These are phyloP conservation scores for Fraxinus cuspidata DNA, from an alignment of 257 asterid genomes.

Conservation along the genomic window DNA sequence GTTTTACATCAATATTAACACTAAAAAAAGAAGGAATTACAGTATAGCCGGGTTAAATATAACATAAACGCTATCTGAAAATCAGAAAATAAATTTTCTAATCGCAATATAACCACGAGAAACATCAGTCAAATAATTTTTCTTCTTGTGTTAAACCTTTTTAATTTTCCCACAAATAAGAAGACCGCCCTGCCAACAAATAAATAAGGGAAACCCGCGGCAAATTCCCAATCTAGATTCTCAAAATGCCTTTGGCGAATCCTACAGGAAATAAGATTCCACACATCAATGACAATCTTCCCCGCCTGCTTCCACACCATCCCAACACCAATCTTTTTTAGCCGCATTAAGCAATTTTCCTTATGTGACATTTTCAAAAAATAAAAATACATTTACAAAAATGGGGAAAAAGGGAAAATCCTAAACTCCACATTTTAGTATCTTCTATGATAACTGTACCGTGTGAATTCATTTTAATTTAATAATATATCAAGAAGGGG, in stretches of 20 bases:
- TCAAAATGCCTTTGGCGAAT: neutral
- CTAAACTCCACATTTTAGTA: neutral
- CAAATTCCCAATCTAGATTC: neutral
- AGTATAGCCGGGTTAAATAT: neutral
- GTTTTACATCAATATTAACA: neutral
- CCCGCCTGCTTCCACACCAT: neutral
- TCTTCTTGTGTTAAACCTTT: neutral
- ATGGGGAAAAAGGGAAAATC: neutral
- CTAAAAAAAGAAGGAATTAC: neutral
- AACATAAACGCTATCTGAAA: neutral
- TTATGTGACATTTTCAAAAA: neutral
- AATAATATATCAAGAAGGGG: neutral
- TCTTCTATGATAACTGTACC: neutral
- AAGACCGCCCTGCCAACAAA: neutral
- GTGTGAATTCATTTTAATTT: neutral
- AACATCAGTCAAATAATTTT: neutral
- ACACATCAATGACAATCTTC: neutral
- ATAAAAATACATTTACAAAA: neutral
- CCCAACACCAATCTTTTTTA: neutral
- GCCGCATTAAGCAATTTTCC: neutral
- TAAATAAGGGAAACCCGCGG: neutral
- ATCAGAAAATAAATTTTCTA: neutral
- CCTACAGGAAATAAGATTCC: neutral
- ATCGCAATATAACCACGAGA: neutral
- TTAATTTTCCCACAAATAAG: neutral